Evolutionary conservation across 1,284 basidiomycete genomes (phyloP), one percentile per base, ranked within the genome.

Genomic region (Apiotrichum mycotoxinovorans): DNA sequence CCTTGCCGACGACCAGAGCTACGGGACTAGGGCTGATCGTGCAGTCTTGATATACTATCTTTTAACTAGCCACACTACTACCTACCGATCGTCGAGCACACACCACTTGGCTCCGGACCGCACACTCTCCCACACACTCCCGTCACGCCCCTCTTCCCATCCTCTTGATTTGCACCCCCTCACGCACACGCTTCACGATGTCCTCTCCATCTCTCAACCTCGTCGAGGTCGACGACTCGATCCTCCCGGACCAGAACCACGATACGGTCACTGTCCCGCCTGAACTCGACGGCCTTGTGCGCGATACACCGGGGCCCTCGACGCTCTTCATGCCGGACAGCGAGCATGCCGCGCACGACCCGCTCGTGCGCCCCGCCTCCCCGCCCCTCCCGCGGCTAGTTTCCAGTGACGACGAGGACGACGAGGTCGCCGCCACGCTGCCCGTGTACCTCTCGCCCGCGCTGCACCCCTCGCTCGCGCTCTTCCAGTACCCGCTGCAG

Each of bases 401-500:
- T 8, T 68, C 66, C 33, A 57, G 59, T 4, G 66, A 67, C 35
- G 66, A 66, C 35, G 62, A 62, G 12, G 57, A 63, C 51, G 69
- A 73, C 58, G 73, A 76, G 48, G 62, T 74, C 7, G 33, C 71
- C 7, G 63, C 70, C 33, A 66, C 60, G 17, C 60, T 78, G 15
- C 76, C 76, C 9, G 69, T 78, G 2, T 76, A 76, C 65, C 56
- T 78, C 37, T 70, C 68, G 4, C 61, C 72, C 10, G 53, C 59
- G 8, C 58, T 75, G 2, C 49, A 57, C 26, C 67, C 69, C 1
- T 26, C 66, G 14, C 51, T 78, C n/a, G 60, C 71, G 41, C 52
- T 76, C 23, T 75, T 74, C 57, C 75, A 78, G 58, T 76, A 72
- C 49, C 76, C 76, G 0, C 57, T 78, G 18, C 68, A 73, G 42